These are phyloP conservation scores for Aspergillus bridgeri DNA, from an alignment of 495 filamentous ascomycete species.

Conservation along the genomic window DNA sequence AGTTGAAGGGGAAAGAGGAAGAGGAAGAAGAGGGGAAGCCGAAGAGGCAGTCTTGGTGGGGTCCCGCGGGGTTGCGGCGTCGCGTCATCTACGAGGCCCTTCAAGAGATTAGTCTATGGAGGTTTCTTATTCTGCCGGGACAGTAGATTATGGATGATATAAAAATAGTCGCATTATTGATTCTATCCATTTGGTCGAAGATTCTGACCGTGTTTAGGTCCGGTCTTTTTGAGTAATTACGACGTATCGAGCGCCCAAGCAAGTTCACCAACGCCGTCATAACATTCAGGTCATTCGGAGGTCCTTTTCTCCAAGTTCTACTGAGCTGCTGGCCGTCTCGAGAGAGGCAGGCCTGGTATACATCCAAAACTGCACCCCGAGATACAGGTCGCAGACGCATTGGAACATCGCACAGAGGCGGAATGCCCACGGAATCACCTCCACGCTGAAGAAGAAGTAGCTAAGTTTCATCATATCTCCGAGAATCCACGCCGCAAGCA, in stretches of 20 bases:
- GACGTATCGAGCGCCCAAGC: constrained; percentile 7
- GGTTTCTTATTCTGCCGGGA: background rate
- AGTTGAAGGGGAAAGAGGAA: background rate
- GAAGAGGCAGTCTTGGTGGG: background rate
- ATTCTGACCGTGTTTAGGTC: background rate
- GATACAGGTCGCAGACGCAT: constrained; percentile 74
- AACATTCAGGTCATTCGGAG: constrained; percentile 38
- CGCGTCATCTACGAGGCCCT: background rate
- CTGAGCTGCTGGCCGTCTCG: constrained; percentile 22
- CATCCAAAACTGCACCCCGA: constrained; percentile 83
- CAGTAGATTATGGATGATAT: background rate
- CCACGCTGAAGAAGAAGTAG: constrained; percentile 77
- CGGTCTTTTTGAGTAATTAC: constrained; percentile 19
- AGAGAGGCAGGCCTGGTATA: constrained; percentile 62
- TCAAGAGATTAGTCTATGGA: too few relatives aligned
- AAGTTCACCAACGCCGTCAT: background rate
- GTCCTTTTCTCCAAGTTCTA: constrained; percentile 38
- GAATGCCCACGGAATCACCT: constrained; percentile 78
- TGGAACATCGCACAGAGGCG: constrained; percentile 92
- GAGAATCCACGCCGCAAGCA: constrained; percentile 81
- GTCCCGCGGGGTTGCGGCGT: background rate
- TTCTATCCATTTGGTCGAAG: background rate
- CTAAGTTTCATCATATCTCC: constrained; percentile 96
- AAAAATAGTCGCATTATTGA: background rate
- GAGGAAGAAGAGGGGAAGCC: background rate